Conservation (phyloP, 2,329 filamentous ascomycete genomes). For the Verticillium isaacii region DNA sequence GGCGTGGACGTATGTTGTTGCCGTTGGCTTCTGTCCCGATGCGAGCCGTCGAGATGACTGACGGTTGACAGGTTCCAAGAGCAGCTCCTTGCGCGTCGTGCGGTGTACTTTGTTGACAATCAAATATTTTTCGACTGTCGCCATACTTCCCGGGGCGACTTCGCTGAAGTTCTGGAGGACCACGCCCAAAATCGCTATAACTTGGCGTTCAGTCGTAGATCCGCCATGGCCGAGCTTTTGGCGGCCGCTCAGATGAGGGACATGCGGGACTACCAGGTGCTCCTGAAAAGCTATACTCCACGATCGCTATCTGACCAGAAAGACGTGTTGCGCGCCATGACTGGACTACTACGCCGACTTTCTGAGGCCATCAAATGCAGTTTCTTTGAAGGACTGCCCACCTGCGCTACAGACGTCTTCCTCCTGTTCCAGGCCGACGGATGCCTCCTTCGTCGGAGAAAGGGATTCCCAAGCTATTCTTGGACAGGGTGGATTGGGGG, state of each 20-base stretch:
- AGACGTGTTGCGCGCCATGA: not conserved
- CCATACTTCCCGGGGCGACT: too few species aligned
- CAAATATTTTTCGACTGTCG: slow-evolving; percentile 1
- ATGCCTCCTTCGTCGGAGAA: not conserved
- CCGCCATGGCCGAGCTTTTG: too few species aligned
- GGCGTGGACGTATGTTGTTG: too few species aligned
- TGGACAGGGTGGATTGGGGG: slow-evolving; percentile 2
- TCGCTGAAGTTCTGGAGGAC: too few species aligned
- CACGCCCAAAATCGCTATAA: too few species aligned
- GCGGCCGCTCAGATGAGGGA: too few species aligned
- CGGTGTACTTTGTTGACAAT: not conserved
- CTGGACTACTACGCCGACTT: not conserved
- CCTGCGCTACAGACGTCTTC: not conserved
- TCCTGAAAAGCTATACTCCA: not conserved
- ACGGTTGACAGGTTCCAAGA: too few species aligned
- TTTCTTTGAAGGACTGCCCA: not conserved
- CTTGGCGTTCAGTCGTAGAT: too few species aligned
- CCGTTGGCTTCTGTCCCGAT: too few species aligned
- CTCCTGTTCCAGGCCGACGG: not conserved
- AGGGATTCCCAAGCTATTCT: not conserved
- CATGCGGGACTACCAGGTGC: not conserved
- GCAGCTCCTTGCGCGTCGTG: too few species aligned
- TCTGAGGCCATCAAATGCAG: not conserved
- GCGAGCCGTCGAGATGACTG: too few species aligned
- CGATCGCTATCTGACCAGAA: not conserved